These are phyloP conservation scores for Ophiostoma sp. DNA, from an alignment of 2,329 filamentous ascomycete species.

Conservation along the genomic window DNA sequence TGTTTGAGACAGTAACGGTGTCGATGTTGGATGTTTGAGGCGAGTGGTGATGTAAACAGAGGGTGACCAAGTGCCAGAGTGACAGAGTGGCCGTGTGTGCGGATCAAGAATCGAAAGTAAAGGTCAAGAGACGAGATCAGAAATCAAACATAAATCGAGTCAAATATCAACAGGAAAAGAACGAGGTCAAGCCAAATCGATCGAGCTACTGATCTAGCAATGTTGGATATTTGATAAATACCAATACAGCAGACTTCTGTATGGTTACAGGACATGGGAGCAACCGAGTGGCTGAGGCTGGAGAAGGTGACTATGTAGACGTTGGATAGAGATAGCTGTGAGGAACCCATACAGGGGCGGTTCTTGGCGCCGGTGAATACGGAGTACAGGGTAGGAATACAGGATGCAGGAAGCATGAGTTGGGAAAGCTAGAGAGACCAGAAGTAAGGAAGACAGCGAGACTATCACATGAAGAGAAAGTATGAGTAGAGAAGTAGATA, in stretches of 20 bases:
- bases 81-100: background rate
- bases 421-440: background rate
- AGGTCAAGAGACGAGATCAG: background rate
- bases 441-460: background rate
- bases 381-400: constrained; percentile 2
- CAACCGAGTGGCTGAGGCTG: constrained; percentile 18
- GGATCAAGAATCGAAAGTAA: background rate
- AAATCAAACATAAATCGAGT: background rate
- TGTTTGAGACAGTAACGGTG: constrained; percentile 12
- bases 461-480: background rate
- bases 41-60: background rate
- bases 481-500: background rate
- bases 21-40: background rate
- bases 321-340: background rate
- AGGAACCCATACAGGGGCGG: background rate
- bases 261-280: constrained; percentile 19
- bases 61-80: background rate
- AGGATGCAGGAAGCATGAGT: background rate
- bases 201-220: background rate
- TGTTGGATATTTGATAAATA: background rate
- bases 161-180: background rate
- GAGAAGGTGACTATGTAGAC: background rate
- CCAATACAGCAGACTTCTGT: background rate
- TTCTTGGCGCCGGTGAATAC: constrained; percentile 5
- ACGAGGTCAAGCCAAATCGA: background rate